These are phyloP conservation scores for Sanghuangporus sanghuang DNA, from an alignment of 1,284 basidiomycete species.

Conservation along the genomic window DNA sequence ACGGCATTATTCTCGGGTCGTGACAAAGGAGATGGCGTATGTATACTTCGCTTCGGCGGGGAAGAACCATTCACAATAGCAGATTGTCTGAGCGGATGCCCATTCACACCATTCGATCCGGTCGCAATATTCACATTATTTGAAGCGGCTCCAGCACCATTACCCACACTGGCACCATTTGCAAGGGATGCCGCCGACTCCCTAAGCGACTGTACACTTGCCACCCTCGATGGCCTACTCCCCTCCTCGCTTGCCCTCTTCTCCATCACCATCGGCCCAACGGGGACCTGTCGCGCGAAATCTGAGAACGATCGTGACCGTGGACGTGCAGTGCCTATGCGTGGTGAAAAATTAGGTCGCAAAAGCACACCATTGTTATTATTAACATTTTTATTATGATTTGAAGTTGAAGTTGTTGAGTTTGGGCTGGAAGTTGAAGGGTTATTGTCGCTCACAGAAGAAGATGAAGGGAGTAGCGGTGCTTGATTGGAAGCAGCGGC, in stretches of 20 bases:
- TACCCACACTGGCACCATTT: not conserved
- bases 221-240: constrained; percentile 19
- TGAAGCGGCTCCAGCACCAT: not conserved
- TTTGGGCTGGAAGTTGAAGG: constrained; percentile 3
- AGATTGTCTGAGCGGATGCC: constrained; percentile 1
- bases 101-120: not conserved
- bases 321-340: constrained; percentile 45
- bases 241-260: constrained; percentile 35
- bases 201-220: constrained; percentile 13
- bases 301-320: constrained; percentile 72
- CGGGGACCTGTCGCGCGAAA: constrained; percentile 31
- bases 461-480: not conserved
- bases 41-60: constrained; percentile 22
- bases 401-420: not conserved
- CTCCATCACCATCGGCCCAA: constrained; percentile 28
- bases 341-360: constrained; percentile 58
- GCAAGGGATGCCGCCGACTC: not conserved
- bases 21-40: constrained; percentile 49
- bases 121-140: not conserved
- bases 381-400: not conserved
- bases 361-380: constrained; percentile 34
- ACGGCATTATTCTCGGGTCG: constrained; percentile 34
- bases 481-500: constrained; percentile 7
- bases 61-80: constrained; percentile 14
- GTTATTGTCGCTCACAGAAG: constrained; percentile 1